phyloP scores from a whole-genome alignment of 257 asterid genomes.

The Asclepias syriaca region DNA sequence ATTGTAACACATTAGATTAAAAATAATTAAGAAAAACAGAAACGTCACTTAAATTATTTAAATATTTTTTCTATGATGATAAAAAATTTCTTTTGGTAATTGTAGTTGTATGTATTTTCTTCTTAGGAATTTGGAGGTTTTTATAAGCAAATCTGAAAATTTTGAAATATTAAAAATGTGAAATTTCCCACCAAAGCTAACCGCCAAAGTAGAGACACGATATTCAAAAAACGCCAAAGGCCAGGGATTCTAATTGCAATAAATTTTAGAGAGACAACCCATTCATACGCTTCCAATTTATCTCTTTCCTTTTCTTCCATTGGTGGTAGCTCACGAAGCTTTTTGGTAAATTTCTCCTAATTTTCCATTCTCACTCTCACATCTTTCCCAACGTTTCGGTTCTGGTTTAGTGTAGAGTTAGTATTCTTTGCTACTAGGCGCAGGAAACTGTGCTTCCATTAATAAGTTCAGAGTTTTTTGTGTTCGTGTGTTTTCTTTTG shows the following conservation, averaged over 20 bases:
- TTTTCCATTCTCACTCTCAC: neutral
- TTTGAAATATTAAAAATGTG: constrained; percentile 22
- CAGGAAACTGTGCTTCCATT: neutral
- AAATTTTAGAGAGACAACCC: constrained; percentile 19
- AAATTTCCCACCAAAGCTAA: constrained; percentile 31
- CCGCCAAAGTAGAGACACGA: constrained; percentile 42
- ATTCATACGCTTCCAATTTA: neutral
- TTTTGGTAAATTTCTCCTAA: constrained; percentile 5
- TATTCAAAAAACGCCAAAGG: constrained; percentile 31
- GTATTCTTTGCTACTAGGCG: neutral
- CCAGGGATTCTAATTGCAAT: constrained; percentile 22
- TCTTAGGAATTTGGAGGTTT: neutral
- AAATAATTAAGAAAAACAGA: too few relatives aligned
- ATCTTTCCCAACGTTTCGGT: neutral
- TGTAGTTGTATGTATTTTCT: too few relatives aligned
- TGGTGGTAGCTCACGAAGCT: neutral
- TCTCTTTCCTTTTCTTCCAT: neutral
- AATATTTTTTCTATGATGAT: too few relatives aligned
- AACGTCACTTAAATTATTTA: too few relatives aligned
- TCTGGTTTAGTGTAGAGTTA: neutral
- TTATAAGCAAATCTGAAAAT: neutral
- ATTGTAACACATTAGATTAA: too few relatives aligned
- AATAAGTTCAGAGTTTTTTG: neutral
- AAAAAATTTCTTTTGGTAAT: too few relatives aligned
- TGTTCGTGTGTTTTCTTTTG: neutral